phyloP scores from a whole-genome alignment of 2,329 filamentous ascomycete species.

The Myriosclerotinia curreyana region DNA sequence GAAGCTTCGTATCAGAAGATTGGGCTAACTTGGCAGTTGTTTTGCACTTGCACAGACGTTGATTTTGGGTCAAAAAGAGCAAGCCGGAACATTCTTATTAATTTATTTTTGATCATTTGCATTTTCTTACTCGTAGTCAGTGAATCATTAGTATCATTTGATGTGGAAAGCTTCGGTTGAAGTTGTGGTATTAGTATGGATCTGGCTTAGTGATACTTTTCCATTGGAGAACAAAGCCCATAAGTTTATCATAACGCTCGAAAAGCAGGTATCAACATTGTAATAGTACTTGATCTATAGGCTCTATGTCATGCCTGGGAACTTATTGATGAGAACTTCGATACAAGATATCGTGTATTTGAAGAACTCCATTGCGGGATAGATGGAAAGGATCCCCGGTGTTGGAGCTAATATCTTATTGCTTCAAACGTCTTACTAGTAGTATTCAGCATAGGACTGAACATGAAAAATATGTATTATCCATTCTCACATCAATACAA shows the following conservation, averaged over 20 bases:
- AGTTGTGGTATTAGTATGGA: too few relatives aligned
- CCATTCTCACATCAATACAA: too few relatives aligned
- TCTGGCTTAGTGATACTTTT: too few relatives aligned
- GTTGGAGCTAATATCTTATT: background rate
- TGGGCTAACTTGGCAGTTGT: background rate
- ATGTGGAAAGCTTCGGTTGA: too few relatives aligned
- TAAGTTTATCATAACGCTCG: background rate
- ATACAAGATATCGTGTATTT: constrained; percentile 2
- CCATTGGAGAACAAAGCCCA: too few relatives aligned
- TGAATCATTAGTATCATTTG: background rate
- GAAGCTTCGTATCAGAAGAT: constrained; percentile 18
- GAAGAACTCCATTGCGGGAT: background rate
- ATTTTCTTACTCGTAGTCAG: background rate
- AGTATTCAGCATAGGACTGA: too few relatives aligned
- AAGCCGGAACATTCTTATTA: background rate
- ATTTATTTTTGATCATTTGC: background rate
- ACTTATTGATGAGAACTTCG: background rate
- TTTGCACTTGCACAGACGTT: constrained; percentile 36
- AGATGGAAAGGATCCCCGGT: background rate
- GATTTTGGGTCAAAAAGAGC: constrained; percentile 29
- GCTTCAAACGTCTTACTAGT: background rate
- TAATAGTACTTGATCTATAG: background rate
- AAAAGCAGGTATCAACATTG: background rate
- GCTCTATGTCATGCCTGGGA: background rate
- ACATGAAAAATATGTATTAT: too few relatives aligned